Conservation (phyloP, 2,329 filamentous ascomycete species). For the Aspergillus neoniger region DNA sequence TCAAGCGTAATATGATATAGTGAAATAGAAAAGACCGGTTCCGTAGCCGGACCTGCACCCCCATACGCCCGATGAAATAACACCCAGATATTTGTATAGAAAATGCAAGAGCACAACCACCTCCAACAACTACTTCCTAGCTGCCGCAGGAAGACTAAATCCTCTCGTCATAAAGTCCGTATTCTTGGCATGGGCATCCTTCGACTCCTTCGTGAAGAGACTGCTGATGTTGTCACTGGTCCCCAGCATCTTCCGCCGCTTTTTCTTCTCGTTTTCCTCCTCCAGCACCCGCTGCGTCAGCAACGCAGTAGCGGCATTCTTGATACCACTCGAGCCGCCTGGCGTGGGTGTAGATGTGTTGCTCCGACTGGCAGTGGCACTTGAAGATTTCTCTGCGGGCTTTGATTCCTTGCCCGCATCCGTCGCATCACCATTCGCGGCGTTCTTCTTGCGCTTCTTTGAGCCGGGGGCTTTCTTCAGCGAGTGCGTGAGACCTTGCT, state of each 20-base stretch:
- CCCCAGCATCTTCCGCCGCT: conserved; percentile 70
- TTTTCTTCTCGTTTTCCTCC: conserved; percentile 82
- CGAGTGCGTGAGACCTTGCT: conserved; percentile 76
- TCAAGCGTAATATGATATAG: background rate
- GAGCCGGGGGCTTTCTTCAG: conserved; percentile 73
- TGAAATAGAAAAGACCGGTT: background rate
- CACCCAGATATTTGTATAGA: background rate
- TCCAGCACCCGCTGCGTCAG: conserved; percentile 83
- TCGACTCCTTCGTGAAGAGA: conserved; percentile 52
- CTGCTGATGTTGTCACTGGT: conserved; percentile 59
- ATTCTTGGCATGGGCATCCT: conserved; percentile 45
- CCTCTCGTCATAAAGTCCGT: conserved; percentile 62
- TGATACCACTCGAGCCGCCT: conserved; percentile 64
- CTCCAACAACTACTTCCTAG: conserved; percentile 35
- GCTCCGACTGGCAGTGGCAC: conserved; percentile 26
- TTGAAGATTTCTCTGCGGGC: conserved; percentile 5
- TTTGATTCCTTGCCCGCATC: conserved; percentile 40
- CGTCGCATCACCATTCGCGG: conserved; percentile 36
- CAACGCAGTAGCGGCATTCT: conserved; percentile 81
- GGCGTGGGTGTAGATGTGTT: conserved; percentile 38
- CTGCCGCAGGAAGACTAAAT: conserved; percentile 52
- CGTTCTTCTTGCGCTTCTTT: conserved; percentile 76
- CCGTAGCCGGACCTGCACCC: background rate
- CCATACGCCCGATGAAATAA: conserved; percentile 9
- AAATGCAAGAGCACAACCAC: background rate